phyloP scores from a whole-genome alignment of 2,329 filamentous ascomycete species.

The Fusarium bulbicola region DNA sequence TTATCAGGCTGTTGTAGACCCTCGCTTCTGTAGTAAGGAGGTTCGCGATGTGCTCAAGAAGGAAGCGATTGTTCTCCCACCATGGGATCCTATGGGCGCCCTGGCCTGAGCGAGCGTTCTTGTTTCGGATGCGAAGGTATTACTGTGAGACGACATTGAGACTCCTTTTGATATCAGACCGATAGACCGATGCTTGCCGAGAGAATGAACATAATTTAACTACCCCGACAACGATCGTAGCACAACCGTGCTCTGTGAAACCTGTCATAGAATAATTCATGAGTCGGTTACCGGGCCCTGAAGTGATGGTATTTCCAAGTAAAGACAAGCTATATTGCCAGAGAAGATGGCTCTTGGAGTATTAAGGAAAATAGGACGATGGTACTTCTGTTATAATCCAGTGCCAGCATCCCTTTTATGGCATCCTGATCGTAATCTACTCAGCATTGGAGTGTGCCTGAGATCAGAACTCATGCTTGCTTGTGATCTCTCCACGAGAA shows the following conservation, averaged over 20 bases:
- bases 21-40: constrained; percentile 70
- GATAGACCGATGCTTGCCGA: not conserved
- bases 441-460: not conserved
- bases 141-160: not conserved
- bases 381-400: not conserved
- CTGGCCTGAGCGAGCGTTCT: constrained; percentile 60
- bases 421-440: not conserved
- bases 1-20: constrained; percentile 87
- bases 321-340: constrained; percentile 14
- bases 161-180: not conserved
- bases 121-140: not conserved
- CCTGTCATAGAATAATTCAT: not conserved
- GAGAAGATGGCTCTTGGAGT: not conserved
- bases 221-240: not conserved
- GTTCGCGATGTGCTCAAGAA: constrained; percentile 75
- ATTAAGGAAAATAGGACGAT: not conserved
- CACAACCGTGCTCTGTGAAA: not conserved
- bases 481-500: not conserved
- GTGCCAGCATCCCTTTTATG: not conserved
- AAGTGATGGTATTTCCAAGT: constrained; percentile 7
- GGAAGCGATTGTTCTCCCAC: constrained; percentile 74
- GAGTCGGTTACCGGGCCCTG: not conserved
- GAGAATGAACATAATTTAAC: not conserved
- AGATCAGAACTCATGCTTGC: not conserved
- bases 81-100: constrained; percentile 85